Evolutionary conservation across 73 alveolate species (phyloP), one percentile per base, ranked within the genome.

Genomic region (Symbiodinium pilosum): DNA sequence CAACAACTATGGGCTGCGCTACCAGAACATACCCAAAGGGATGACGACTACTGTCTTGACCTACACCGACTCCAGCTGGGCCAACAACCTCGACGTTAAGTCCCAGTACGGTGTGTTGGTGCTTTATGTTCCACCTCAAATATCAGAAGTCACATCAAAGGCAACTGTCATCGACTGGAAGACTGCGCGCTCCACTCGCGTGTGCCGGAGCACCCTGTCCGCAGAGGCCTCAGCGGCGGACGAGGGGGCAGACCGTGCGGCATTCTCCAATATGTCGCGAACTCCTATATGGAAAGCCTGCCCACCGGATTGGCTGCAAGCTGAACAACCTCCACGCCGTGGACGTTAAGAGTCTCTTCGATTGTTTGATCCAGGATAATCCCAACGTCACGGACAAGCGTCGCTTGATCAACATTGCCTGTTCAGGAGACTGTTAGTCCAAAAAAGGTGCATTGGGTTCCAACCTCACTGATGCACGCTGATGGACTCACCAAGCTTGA

Each of bases 201-300:
- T 84, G 30, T 43, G 77, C 51, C n/a, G 93, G 2, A 28, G 47
- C 5, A 84, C 93, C 38, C 38, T 84, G 2, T 71, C 93, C 1
- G 54, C 93, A 21, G 93, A 84, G 36, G 93, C 93, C 12, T 4
- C 14, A 1, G 75, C 93, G 1, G 93, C 93, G 0, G 93, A 84
- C 43, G 77, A 43, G 36, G 71, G 47, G 0, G 44, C 77, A 20
- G 77, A 84, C 8, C 77, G 93, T 1, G 77, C 77, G 6, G 0
- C 32, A 18, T 84, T 26, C 51, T 30, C 54, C 93, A 43, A 84
- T 12, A 8, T 43, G 44, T 43, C 8, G 59, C 43, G 93, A 84
- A 43, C 0, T 84, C 51, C 5, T 84, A 30, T 1, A 1, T 2
- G 47, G 47, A 18, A 26, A 43, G 1, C 77, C 93, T 0, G 93